A percentile compares a stretch with the other conserved stretches of the same genome.
These are phyloP conservation scores for Monosporascus sp. DNA, from an alignment of 2,329 filamentous ascomycete genomes.

Conservation along the genomic window DNA sequence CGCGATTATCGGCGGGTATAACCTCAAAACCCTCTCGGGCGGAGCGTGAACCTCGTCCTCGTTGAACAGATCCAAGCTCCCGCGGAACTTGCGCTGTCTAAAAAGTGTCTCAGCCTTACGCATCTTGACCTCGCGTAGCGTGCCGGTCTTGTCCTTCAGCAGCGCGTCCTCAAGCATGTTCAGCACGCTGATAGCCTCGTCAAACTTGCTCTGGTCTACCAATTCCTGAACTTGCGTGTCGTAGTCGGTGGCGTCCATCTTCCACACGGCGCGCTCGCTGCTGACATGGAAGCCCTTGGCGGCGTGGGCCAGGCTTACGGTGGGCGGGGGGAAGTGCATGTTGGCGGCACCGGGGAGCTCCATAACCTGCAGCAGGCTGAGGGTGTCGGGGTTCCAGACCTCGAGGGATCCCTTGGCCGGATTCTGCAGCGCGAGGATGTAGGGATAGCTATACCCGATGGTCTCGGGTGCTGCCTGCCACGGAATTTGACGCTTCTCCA, in stretches of 20 bases:
- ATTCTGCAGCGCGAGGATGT: conserved; percentile 80
- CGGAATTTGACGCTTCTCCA: conserved; percentile 83
- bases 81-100: conserved; percentile 72
- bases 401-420: conserved; percentile 81
- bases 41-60: conserved; percentile 81
- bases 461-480: conserved; percentile 86
- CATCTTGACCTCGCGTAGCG: conserved; percentile 82
- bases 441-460: conserved; percentile 95
- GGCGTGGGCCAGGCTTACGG: conserved; percentile 88
- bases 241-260: conserved; percentile 91
- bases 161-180: conserved; percentile 89
- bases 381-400: conserved; percentile 84
- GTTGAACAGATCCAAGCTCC: conserved; percentile 83
- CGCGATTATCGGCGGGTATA: conserved; percentile 81
- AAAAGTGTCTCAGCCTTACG: conserved; percentile 86
- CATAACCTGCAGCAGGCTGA: conserved; percentile 85
- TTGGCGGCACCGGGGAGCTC: conserved; percentile 75
- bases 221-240: conserved; percentile 83
- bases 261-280: conserved; percentile 89
- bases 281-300: conserved; percentile 93
- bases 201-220: conserved; percentile 66
- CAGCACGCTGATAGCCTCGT: conserved; percentile 88
- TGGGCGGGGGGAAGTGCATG: conserved; percentile 87
- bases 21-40: conserved; percentile 76
- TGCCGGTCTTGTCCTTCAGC: conserved; percentile 73